Base-by-base conservation (phyloP, 768 basidiomycete genomes). In the Brasilioporus rufonigricans region DNA sequence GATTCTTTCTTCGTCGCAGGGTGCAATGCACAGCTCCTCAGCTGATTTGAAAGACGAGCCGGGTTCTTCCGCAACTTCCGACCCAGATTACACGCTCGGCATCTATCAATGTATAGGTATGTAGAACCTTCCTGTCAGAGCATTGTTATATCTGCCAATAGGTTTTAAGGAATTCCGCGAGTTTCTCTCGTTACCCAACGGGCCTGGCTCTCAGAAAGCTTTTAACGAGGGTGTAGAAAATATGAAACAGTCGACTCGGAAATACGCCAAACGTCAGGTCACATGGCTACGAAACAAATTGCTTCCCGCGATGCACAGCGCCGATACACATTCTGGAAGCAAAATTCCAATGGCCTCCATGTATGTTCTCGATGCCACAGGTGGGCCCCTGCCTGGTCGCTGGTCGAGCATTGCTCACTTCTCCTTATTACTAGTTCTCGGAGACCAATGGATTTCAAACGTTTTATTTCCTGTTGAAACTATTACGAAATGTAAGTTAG, bases 101-200 rank as follows among this genome's bases (percentile, higher is more conserved):
- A 89, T 98, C 53, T 98, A 90, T 71, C 97, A 99, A 68, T 83
- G 92, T 0, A 99, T 99, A 56, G 96, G 95, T 89, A 64, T 40
- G 71, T 8, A 18, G 36, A 38, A 62, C 48, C 21, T 44, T 49
- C 45, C 10, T 29, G 24, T 31, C 33, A 18, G 43, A 19, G 24
- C 19, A 31, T 38, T 43, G n/a, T 57, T 58, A 51, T 52, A 66
- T 41, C 48, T 33, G 12, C 23, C 41, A 18, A 36, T 62, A 98
- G 96, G 97, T 6, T 98, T 91, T 74, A 93, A 87, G 68, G 96
- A 98, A 71, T 98, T 99, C 64, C 76, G 84, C 58, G 65, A 76
- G 23, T 86, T 89, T 70, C 73, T 93, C 26, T 71, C 73, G n/a
- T 69, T 76, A 13, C 61, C 77, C 10, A 63, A 75, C 14, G 70